Evolutionary conservation across 2,329 filamentous ascomycete genomes (phyloP).

Genomic region (Cordyceps javanica): DNA sequence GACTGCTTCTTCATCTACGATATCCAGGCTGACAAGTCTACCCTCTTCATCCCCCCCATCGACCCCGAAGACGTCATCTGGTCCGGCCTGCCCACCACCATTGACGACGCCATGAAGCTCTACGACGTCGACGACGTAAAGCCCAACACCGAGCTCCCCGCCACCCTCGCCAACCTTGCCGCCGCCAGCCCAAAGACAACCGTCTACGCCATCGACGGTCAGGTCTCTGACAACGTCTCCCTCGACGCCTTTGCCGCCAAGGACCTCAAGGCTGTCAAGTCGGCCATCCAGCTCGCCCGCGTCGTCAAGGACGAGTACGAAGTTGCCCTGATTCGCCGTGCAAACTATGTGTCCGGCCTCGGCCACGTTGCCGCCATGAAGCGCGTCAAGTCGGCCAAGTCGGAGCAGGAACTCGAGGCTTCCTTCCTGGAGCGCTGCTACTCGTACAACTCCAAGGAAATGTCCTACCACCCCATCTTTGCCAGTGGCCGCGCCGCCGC

Average conservation of each 20-base stretch:
- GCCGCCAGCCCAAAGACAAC: slow-evolving; percentile 32
- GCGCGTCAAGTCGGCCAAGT: slow-evolving; percentile 56
- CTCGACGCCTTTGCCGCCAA: slow-evolving; percentile 65
- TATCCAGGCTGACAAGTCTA: slow-evolving; percentile 64
- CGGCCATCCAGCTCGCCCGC: slow-evolving; percentile 61
- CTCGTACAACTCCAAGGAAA: slow-evolving; percentile 67
- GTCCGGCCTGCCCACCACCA: slow-evolving; percentile 78
- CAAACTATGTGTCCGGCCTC: slow-evolving; percentile 62
- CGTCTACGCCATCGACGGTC: slow-evolving; percentile 71
- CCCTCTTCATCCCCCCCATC: slow-evolving; percentile 84
- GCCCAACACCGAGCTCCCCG: slow-evolving; percentile 67
- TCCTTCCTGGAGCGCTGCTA: slow-evolving; percentile 73
- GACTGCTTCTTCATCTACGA: slow-evolving; percentile 81
- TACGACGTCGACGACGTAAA: slow-evolving; percentile 80
- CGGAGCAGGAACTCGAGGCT: slow-evolving; percentile 79
- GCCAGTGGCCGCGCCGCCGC: slow-evolving; percentile 74
- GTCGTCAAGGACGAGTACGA: slow-evolving; percentile 72
- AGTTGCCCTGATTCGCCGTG: slow-evolving; percentile 64
- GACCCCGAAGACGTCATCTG: slow-evolving; percentile 89
- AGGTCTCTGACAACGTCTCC: slow-evolving; percentile 65
- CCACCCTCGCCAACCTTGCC: slow-evolving; percentile 54
- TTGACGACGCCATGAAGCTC: slow-evolving; percentile 64
- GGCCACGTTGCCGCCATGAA: slow-evolving; percentile 60
- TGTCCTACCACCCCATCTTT: slow-evolving; percentile 84
- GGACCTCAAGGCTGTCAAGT: slow-evolving; percentile 49